Percentiles rank a stretch among this genome's conserved stretches.
Evolutionary conservation across 495 filamentous ascomycete species (phyloP).

Genomic region (Aspergillus sparsus): DNA sequence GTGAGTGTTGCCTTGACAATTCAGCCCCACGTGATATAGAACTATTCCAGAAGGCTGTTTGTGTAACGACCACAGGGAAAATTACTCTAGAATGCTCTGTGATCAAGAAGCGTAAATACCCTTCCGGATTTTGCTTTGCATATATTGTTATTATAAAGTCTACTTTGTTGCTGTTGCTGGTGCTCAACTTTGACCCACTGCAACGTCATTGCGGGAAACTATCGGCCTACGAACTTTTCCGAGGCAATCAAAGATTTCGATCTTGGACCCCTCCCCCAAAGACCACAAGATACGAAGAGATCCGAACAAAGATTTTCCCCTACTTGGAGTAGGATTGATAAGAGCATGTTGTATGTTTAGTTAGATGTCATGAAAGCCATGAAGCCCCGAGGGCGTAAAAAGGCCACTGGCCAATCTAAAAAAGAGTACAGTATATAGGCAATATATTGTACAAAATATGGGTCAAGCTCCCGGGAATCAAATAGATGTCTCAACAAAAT

Average conservation of each 20-base stretch:
- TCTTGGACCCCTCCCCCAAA: not conserved
- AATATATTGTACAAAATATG: constrained; percentile 18
- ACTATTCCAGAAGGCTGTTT: no score
- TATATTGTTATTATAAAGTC: not conserved
- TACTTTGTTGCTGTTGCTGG: not conserved
- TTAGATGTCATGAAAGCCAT: not conserved
- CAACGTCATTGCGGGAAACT: constrained; percentile 18
- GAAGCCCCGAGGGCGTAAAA: not conserved
- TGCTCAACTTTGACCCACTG: not conserved
- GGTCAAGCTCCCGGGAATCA: constrained; percentile 41
- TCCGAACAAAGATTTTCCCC: no score
- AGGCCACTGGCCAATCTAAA: not conserved
- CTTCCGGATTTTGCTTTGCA: no score
- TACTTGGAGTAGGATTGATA: not conserved
- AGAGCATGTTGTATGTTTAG: not conserved
- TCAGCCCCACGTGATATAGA: constrained; percentile 22
- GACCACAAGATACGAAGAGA: no score
- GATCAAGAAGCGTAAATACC: no score
- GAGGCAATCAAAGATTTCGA: not conserved
- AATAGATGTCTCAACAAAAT: constrained; percentile 31
- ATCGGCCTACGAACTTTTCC: not conserved
- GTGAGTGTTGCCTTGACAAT: constrained; percentile 22
- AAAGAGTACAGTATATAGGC: not conserved
- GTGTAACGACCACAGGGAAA: no score
- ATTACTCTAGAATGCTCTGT: no score